These are phyloP conservation scores for Plasmodium vivax DNA, from an alignment of 169 alveolate genomes.

Conservation along the genomic window DNA sequence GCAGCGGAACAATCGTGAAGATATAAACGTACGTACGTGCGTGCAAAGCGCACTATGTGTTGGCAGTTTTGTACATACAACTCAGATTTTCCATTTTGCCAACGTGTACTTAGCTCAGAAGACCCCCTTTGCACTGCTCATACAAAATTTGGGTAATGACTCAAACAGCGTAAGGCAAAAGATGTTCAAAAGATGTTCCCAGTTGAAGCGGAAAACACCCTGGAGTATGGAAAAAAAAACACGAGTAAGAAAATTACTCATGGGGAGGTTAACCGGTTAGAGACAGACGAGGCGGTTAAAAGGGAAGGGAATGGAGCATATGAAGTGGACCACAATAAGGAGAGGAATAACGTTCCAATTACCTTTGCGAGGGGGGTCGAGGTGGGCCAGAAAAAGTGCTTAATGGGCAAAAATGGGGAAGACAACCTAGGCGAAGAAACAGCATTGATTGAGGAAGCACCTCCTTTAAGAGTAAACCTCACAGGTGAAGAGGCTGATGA, in stretches of 20 bases:
- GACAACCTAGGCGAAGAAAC: conserved; percentile 1
- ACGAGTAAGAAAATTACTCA: neutral
- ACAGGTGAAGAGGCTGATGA: neutral
- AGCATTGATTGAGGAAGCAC: neutral
- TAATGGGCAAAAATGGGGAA: neutral
- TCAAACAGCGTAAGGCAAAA: neutral
- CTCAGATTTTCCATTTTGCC: neutral
- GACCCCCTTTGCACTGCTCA: neutral
- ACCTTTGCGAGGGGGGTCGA: neutral
- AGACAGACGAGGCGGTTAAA: neutral
- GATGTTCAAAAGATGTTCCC: conserved; percentile 10
- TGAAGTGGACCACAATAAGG: neutral
- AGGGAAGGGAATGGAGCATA: neutral
- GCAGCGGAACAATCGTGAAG: neutral
- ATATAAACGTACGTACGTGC: neutral
- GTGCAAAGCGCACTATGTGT: neutral
- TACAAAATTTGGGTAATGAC: neutral
- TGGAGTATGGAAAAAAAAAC: conserved; percentile 17
- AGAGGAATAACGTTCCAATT: neutral
- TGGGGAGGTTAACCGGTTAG: neutral
- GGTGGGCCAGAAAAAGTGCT: neutral
- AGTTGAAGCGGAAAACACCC: conserved; percentile 23
- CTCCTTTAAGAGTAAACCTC: neutral
- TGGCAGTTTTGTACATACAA: neutral
- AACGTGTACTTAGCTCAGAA: neutral